Conservation (phyloP, 78 protist species). For the Dictyostelium citrinum region DNA sequence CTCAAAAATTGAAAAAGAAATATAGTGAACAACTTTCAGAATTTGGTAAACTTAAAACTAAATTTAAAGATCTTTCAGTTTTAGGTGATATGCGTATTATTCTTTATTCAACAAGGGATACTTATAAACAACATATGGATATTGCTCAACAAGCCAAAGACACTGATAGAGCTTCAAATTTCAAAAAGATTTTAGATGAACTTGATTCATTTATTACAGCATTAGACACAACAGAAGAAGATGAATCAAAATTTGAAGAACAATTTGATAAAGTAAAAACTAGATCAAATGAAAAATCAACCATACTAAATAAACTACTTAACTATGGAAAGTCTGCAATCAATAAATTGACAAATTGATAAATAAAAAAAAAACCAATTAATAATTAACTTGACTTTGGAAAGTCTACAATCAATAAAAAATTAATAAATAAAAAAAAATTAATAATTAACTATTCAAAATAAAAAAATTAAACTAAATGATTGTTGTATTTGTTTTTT, state of each 20-base stretch:
- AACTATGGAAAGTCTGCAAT: too few species aligned
- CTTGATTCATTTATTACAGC: not conserved
- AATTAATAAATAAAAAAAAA: too few species aligned
- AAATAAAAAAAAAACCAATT: too few species aligned
- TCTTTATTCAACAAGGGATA: not conserved
- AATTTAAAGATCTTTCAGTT: constrained; percentile 6
- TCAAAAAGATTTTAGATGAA: not conserved
- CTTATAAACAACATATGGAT: not conserved
- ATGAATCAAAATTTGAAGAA: not conserved
- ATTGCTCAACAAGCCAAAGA: not conserved
- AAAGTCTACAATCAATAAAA: too few species aligned
- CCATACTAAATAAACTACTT: not conserved
- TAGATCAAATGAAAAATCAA: not conserved
- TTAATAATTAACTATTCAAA: too few species aligned
- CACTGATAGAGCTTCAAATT: not conserved
- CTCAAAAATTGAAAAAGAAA: not conserved
- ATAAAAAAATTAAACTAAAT: too few species aligned
- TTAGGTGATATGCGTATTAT: not conserved
- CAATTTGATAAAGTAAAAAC: not conserved
- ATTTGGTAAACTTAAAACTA: not conserved
- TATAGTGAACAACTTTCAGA: not conserved
- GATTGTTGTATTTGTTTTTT: too few species aligned
- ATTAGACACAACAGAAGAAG: not conserved
- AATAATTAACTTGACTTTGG: too few species aligned
- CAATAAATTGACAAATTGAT: too few species aligned